Percentiles rank a stretch among this genome's conserved stretches.
Conservation (phyloP, 768 basidiomycete genomes). For the Auricularia cornea region DNA sequence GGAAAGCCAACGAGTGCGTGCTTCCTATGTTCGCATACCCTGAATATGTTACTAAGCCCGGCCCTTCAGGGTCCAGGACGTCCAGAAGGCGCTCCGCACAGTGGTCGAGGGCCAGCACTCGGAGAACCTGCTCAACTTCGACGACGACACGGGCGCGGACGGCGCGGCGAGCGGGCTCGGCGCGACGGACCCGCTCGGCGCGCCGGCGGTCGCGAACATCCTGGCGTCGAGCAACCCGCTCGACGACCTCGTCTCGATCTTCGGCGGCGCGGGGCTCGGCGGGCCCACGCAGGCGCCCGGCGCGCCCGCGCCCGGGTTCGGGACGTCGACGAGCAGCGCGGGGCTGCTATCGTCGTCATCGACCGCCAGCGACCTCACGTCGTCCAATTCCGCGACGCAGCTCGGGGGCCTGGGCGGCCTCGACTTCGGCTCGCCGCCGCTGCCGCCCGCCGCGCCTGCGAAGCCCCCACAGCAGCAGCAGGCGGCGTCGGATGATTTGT, state of each 20-base stretch:
- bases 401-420: constrained; percentile 9
- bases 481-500: constrained; percentile 41
- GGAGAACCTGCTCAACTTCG: constrained; percentile 93
- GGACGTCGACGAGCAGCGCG: constrained; percentile 21
- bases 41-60: constrained; percentile 11
- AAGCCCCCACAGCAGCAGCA: constrained; percentile 19
- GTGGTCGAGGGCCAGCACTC: constrained; percentile 87
- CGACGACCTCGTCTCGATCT: constrained; percentile 90
- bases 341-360: constrained; percentile 11
- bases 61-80: constrained; percentile 49
- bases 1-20: constrained; percentile 52
- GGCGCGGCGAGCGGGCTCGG: constrained; percentile 68
- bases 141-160: constrained; percentile 54
- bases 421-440: constrained; percentile 9
- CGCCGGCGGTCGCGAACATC: constrained; percentile 65
- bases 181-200: constrained; percentile 58
- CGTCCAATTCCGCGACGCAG: constrained; percentile 12
- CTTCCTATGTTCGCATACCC: neutral
- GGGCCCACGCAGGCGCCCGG: constrained; percentile 15
- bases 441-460: neutral
- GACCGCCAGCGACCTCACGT: constrained; percentile 10
- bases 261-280: constrained; percentile 46
- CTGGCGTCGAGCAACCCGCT: constrained; percentile 79
- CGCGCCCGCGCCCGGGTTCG: constrained; percentile 14
- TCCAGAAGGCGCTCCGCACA: constrained; percentile 82